These are phyloP conservation scores for Trichaptum fuscoviolaceum DNA, from an alignment of 768 basidiomycete genomes.

Conservation along the genomic window DNA sequence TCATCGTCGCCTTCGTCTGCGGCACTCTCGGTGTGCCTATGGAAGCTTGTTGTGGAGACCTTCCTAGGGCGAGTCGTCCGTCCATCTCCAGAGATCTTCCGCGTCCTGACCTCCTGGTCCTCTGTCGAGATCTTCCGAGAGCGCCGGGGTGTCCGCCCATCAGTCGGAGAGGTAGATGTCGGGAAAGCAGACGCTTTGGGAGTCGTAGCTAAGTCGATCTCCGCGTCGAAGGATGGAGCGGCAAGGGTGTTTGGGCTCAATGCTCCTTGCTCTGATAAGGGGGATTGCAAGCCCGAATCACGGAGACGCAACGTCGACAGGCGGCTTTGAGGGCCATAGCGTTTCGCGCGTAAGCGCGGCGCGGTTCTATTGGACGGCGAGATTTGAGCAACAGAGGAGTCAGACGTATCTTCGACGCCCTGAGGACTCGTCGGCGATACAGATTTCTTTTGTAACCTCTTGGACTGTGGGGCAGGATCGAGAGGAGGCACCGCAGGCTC, in stretches of 20 bases:
- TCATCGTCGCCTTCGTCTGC: constrained; percentile 77
- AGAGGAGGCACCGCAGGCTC: constrained; percentile 22
- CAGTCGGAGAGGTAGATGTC: constrained; percentile 21
- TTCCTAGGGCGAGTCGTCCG: constrained; percentile 16
- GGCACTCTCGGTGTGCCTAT: constrained; percentile 42
- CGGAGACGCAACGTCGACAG: constrained; percentile 46
- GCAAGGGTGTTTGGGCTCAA: constrained; percentile 42
- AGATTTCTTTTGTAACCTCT: constrained; percentile 33
- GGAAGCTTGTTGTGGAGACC: constrained; percentile 12
- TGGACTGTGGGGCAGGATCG: constrained; percentile 24
- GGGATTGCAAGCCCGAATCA: constrained; percentile 39
- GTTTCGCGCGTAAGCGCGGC: constrained; percentile 46
- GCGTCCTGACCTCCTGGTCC: constrained; percentile 11
- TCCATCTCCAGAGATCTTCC: constrained; percentile 26
- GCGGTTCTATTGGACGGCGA: constrained; percentile 32
- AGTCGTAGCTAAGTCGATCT: constrained; percentile 47
- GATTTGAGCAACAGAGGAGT: constrained; percentile 37
- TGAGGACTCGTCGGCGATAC: constrained; percentile 23
- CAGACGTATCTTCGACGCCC: constrained; percentile 38
- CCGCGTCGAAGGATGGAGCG: constrained; percentile 46
- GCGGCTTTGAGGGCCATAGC: constrained; percentile 39
- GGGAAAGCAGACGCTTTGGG: constrained; percentile 50
- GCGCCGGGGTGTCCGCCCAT: constrained; percentile 17
- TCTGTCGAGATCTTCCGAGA: constrained; percentile 20
- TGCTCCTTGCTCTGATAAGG: constrained; percentile 28